A percentile compares a stretch with the other conserved stretches of the same genome.
phyloP scores from a whole-genome alignment of 192 early-diverging fungal genomes.

The Coemansia sp. region DNA sequence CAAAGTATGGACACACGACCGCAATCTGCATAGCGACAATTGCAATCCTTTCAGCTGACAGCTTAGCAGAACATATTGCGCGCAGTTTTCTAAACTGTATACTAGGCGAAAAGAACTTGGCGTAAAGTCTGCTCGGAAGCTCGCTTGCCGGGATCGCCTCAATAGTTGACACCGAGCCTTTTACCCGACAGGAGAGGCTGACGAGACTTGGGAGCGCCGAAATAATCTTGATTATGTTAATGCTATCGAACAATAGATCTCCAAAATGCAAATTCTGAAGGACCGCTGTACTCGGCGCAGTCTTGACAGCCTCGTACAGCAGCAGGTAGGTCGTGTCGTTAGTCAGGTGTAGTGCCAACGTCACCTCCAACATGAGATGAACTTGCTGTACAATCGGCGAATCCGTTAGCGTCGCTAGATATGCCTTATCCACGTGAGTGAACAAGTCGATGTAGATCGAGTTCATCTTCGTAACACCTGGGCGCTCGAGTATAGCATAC shows the following conservation, averaged over 20 bases:
- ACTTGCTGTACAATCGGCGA: not conserved
- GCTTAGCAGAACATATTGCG: not conserved
- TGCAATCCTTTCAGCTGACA: not conserved
- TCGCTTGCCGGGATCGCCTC: too few relatives aligned
- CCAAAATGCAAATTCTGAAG: not conserved
- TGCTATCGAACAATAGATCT: not conserved
- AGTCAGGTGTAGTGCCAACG: not conserved
- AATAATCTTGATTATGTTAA: not conserved
- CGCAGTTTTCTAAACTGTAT: not conserved
- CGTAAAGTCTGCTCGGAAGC: not conserved
- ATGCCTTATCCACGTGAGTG: not conserved
- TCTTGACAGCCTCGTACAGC: not conserved
- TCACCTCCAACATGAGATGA: not conserved
- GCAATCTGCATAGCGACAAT: not conserved
- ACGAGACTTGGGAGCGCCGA: not conserved
- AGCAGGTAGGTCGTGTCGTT: too few relatives aligned
- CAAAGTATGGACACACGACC: not conserved
- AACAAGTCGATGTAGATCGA: not conserved
- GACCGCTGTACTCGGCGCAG: not conserved
- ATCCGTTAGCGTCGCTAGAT: too few relatives aligned
- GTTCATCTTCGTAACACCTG: not conserved
- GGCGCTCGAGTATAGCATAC: not conserved
- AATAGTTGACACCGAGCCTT: not conserved
- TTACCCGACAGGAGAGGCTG: not conserved
- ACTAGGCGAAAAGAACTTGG: not conserved